Conservation (phyloP, 2,329 filamentous ascomycete genomes). For the Fusarium nurragi region DNA sequence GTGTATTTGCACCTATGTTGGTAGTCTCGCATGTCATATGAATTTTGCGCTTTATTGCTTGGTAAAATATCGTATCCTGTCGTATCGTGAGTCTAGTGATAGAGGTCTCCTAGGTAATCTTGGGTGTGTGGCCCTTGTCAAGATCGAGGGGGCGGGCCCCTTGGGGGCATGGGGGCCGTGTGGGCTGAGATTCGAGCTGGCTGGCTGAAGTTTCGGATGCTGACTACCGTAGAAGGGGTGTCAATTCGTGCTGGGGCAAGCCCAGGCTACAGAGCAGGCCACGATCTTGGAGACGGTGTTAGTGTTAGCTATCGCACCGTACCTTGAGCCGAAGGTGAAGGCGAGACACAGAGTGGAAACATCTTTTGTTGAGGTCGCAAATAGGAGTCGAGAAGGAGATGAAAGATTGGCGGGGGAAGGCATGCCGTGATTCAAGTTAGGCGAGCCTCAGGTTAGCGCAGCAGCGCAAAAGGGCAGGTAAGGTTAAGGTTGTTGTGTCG, state of each 20-base stretch:
- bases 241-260: not conserved
- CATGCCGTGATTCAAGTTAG: constrained; percentile 32
- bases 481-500: constrained; percentile 25
- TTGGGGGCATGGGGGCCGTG: constrained; percentile 27
- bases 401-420: constrained; percentile 28
- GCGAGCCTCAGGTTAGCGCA: constrained; percentile 35
- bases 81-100: constrained; percentile 3
- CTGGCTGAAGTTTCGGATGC: constrained; percentile 35
- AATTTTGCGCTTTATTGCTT: constrained; percentile 6
- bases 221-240: constrained; percentile 37
- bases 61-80: constrained; percentile 6
- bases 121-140: constrained; percentile 34
- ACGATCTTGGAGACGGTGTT: constrained; percentile 22
- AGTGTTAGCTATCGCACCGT: constrained; percentile 8
- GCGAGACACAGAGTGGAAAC: constrained; percentile 18
- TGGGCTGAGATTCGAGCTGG: constrained; percentile 46
- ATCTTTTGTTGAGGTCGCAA: constrained; percentile 15
- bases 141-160: constrained; percentile 34
- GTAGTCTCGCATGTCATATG: not conserved
- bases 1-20: too few relatives aligned
- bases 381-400: constrained; percentile 28
- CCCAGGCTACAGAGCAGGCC: not conserved
- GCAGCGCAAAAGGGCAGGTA: constrained; percentile 12
- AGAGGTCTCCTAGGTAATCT: constrained; percentile 15
- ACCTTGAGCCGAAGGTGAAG: constrained; percentile 8